phyloP scores from a whole-genome alignment of 768 basidiomycete genomes.

The Boletus vermiculosoides region DNA sequence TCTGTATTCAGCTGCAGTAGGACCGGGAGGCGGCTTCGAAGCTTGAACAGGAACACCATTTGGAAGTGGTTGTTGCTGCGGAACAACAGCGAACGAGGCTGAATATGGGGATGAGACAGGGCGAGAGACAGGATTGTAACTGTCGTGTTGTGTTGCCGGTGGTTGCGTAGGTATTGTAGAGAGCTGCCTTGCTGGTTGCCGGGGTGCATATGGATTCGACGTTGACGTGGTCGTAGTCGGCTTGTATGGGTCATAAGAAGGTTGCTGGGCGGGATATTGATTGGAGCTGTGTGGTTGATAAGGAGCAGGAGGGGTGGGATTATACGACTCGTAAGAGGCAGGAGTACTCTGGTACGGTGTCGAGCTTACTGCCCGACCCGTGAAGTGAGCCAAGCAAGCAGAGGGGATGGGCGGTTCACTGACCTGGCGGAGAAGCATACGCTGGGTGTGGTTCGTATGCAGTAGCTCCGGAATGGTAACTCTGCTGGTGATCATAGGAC shows the following conservation, averaged over 20 bases:
- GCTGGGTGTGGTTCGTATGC: conserved; percentile 23
- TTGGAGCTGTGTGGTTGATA: conserved; percentile 16
- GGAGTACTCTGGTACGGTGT: conserved; percentile 11
- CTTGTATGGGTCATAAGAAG: conserved; percentile 38
- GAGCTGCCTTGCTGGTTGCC: conserved; percentile 12
- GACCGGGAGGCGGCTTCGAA: conserved; percentile 34
- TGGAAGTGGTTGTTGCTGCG: conserved; percentile 16
- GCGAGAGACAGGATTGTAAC: conserved; percentile 23
- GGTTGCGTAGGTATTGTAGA: conserved; percentile 17
- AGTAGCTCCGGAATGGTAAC: conserved; percentile 31
- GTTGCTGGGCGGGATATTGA: conserved; percentile 17
- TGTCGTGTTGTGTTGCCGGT: conserved; percentile 34
- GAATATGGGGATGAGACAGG: conserved; percentile 29
- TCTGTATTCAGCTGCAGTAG: conserved; percentile 49
- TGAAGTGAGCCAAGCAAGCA: conserved; percentile 5
- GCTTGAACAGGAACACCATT: conserved; percentile 28
- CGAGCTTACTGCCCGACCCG: conserved; percentile 10
- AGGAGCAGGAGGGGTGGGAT: conserved; percentile 16
- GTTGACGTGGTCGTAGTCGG: conserved; percentile 18
- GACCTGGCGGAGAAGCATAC: conserved; percentile 25
- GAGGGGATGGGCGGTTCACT: conserved; percentile 6
- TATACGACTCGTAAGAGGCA: conserved; percentile 28
- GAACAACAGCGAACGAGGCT: conserved; percentile 11
- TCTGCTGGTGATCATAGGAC: conserved; percentile 31
- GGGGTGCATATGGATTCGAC: conserved; percentile 25